Conservation (phyloP, 495 filamentous ascomycete genomes). For the Podospora sp. region DNA sequence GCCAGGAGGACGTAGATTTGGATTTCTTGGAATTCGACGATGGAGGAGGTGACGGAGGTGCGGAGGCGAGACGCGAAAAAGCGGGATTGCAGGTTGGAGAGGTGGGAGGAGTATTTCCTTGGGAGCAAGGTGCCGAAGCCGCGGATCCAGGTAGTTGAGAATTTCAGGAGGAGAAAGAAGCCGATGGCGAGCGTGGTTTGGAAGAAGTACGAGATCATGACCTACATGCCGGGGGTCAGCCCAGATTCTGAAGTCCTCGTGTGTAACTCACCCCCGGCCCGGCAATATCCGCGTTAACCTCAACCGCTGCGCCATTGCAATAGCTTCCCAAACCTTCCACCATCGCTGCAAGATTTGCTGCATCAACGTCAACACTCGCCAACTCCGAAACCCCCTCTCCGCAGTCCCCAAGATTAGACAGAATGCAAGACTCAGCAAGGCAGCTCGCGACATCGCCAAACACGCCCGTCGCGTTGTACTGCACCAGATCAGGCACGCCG, state of each 20-base stretch:
- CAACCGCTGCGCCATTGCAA: background rate
- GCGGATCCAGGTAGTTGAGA: conserved; percentile 1
- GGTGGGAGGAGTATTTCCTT: background rate
- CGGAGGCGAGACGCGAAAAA: background rate
- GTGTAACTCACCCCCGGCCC: conserved; percentile 16
- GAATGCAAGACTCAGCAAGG: conserved; percentile 6
- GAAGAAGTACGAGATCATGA: conserved; percentile 20
- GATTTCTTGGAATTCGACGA: conserved; percentile 23
- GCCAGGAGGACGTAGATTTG: conserved; percentile 19
- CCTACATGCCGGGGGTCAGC: conserved; percentile 9
- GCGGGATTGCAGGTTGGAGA: background rate
- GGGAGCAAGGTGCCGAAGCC: background rate
- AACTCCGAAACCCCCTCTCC: background rate
- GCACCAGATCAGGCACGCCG: background rate
- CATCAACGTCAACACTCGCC: background rate
- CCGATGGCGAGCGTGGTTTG: conserved; percentile 11
- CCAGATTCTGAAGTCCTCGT: background rate
- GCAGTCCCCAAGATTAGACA: background rate
- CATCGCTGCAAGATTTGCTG: background rate
- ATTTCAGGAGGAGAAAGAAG: conserved; percentile 10
- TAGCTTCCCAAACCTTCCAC: background rate
- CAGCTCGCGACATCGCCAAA: background rate
- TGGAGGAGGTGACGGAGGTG: conserved; percentile 12
- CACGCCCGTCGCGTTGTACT: background rate
- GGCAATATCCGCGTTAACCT: conserved; percentile 15